phyloP scores from a whole-genome alignment of 1,284 basidiomycete genomes.

The Rhodofomes roseus region DNA sequence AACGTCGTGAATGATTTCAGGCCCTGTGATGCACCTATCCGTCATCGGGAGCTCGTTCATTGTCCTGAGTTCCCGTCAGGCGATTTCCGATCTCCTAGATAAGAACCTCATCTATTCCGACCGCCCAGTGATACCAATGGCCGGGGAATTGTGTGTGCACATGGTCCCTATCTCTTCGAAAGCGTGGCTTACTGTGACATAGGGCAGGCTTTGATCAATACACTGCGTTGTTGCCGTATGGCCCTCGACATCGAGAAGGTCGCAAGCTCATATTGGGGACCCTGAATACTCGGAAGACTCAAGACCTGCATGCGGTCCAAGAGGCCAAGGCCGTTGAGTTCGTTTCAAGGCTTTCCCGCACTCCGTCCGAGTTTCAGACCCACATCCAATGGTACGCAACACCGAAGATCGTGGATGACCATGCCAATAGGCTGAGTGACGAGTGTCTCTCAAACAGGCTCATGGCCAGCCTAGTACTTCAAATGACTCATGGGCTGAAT shows the following conservation, averaged over 20 bases:
- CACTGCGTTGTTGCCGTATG: neutral
- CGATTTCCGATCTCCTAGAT: constrained; percentile 2
- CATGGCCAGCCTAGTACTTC: neutral
- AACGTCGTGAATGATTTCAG: neutral
- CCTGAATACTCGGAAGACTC: neutral
- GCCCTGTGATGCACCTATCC: neutral
- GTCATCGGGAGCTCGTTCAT: constrained; percentile 4
- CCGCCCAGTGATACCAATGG: neutral
- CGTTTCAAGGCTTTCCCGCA: neutral
- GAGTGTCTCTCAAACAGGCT: neutral
- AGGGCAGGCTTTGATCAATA: neutral
- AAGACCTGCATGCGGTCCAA: neutral
- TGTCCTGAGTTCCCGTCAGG: neutral
- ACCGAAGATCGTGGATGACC: neutral
- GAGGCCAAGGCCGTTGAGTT: neutral
- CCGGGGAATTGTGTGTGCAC: neutral
- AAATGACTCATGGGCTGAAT: neutral
- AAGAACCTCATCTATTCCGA: constrained; percentile 4
- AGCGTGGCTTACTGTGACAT: neutral
- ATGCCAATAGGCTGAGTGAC: neutral
- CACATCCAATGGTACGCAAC: neutral
- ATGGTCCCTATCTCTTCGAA: no score
- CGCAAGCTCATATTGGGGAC: neutral
- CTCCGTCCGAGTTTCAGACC: neutral
- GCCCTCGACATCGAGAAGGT: neutral